A percentile compares a stretch with the other conserved stretches of the same genome.
Evolutionary conservation across 257 asterid species (phyloP).

Genomic region (Jacaranda copaia): DNA sequence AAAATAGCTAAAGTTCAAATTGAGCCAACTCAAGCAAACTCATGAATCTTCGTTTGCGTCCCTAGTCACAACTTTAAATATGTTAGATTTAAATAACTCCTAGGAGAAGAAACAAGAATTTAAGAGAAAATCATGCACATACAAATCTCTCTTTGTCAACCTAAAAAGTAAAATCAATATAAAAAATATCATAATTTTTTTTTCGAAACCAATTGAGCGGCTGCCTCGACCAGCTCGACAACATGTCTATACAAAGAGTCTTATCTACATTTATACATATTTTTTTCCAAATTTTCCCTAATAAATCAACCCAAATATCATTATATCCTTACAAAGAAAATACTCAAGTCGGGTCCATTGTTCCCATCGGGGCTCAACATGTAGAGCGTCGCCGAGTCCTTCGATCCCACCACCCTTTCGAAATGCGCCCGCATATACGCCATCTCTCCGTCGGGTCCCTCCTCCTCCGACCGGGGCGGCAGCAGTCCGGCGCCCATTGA

Average conservation of each 20-base stretch:
- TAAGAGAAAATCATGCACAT: too few relatives aligned
- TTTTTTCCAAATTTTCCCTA: not conserved
- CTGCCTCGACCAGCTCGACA: too few relatives aligned
- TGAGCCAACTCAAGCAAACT: too few relatives aligned
- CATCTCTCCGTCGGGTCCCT: slow-evolving; percentile 64
- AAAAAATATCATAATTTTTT: too few relatives aligned
- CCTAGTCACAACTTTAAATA: too few relatives aligned
- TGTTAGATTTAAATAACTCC: too few relatives aligned
- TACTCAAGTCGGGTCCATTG: slow-evolving; percentile 79
- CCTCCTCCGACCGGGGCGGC: slow-evolving; percentile 56
- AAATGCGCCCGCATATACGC: slow-evolving; percentile 76
- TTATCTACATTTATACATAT: not conserved
- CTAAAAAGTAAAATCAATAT: too few relatives aligned
- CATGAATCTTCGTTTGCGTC: too few relatives aligned
- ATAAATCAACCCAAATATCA: not conserved
- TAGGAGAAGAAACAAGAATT: too few relatives aligned
- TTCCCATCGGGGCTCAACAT: slow-evolving; percentile 77
- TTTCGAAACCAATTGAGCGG: too few relatives aligned
- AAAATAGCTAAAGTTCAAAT: too few relatives aligned
- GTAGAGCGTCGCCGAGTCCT: slow-evolving; percentile 75
- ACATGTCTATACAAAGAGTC: not conserved
- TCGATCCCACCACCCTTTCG: slow-evolving; percentile 77
- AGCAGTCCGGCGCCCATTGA: slow-evolving; percentile 88
- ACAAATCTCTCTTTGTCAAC: too few relatives aligned
- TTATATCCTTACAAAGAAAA: slow-evolving; percentile 55